Conservation (phyloP, 2,329 filamentous ascomycete genomes). For the Neopestalotiopsis rosae region DNA sequence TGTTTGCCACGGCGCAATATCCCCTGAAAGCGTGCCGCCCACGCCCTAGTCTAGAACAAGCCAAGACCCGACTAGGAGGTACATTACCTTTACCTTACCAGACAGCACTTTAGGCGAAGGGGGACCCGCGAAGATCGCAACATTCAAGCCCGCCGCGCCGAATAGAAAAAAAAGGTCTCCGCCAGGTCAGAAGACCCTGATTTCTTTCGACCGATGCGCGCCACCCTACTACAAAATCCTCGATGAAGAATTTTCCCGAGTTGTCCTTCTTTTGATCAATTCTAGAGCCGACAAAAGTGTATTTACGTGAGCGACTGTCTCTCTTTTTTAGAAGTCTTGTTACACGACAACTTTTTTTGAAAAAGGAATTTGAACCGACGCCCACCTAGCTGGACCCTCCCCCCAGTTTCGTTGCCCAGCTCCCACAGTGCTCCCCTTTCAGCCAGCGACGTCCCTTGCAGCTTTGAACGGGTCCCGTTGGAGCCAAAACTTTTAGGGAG, state of each 20-base stretch:
- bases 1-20: not conserved
- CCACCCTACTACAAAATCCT: slow-evolving; percentile 5
- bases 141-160: slow-evolving; percentile 9
- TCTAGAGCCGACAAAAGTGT: not conserved
- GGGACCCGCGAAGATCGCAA: slow-evolving; percentile 19
- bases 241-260: not conserved
- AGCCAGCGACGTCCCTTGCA: slow-evolving; percentile 13
- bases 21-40: slow-evolving; percentile 10
- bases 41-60: slow-evolving; percentile 19
- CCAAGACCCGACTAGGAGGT: slow-evolving; percentile 17
- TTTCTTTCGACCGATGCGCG: not conserved
- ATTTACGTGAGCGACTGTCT: not conserved
- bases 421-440: not conserved
- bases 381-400: not conserved
- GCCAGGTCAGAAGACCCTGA: slow-evolving; percentile 2
- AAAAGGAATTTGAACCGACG: not conserved
- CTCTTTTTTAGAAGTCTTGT: not conserved
- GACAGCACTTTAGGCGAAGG: slow-evolving; percentile 18
- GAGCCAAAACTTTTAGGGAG: slow-evolving; percentile 7
- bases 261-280: not conserved
- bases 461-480: slow-evolving; percentile 15
- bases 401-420: not conserved
- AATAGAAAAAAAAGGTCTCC: slow-evolving; percentile 3
- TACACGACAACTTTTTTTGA: not conserved
- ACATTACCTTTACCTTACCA: not conserved